phyloP scores from a whole-genome alignment of 2,329 filamentous ascomycete genomes.

The Lomentospora prolificans region DNA sequence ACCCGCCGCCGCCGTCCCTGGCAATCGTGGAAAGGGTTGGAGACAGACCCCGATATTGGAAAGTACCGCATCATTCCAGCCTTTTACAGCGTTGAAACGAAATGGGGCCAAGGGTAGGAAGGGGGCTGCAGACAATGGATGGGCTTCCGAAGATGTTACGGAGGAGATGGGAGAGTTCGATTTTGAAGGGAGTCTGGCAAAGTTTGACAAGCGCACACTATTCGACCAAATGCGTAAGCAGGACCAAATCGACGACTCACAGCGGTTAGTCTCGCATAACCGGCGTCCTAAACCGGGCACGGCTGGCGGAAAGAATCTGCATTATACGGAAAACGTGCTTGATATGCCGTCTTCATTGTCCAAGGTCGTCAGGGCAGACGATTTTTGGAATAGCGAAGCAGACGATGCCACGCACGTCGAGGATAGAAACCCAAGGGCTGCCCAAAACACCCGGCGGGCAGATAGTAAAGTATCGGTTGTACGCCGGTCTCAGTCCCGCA shows the following conservation, averaged over 20 bases:
- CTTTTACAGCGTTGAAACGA: constrained; percentile 51
- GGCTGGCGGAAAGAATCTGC: constrained; percentile 77
- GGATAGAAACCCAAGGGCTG: constrained; percentile 41
- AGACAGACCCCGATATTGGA: constrained; percentile 50
- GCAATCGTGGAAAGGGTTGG: constrained; percentile 42
- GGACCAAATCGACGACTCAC: constrained; percentile 79
- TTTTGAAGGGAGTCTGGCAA: constrained; percentile 78
- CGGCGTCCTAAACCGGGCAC: constrained; percentile 59
- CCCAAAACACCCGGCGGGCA: constrained; percentile 37
- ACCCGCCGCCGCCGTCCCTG: constrained; percentile 5
- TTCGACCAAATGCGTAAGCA: constrained; percentile 89
- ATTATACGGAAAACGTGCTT: constrained; percentile 85
- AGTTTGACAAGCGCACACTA: constrained; percentile 86
- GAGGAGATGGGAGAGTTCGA: constrained; percentile 95
- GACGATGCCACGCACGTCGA: constrained; percentile 45
- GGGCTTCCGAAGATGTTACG: constrained; percentile 92
- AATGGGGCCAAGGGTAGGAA: constrained; percentile 32
- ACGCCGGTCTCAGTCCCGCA: constrained; percentile 46
- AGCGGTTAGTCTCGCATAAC: constrained; percentile 86
- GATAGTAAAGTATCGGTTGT: constrained; percentile 41
- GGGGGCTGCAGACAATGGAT: constrained; percentile 58
- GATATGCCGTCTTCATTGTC: constrained; percentile 40
- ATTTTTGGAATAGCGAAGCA: constrained; percentile 67
- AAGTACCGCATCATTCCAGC: constrained; percentile 52
- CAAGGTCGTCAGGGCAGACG: constrained; percentile 24